Conservation (phyloP, 148 eudicot genomes). For the Persicaria maculosa region DNA sequence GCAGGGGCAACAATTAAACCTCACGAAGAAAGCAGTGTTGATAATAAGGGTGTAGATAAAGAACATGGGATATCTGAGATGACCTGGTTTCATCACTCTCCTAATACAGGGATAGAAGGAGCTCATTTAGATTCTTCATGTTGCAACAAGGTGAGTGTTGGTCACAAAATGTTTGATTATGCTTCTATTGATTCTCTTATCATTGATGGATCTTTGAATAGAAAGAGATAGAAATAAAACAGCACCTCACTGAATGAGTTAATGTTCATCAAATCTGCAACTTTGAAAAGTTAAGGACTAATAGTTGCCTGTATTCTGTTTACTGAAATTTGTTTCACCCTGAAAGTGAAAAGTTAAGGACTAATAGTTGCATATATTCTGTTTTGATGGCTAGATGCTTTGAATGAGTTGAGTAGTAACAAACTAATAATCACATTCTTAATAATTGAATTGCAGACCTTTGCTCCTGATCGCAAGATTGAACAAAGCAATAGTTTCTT, state of each 20-base stretch:
- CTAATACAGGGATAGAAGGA: not conserved
- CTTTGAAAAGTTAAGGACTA: not conserved
- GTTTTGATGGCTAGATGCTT: constrained; percentile 1
- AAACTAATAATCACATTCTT: not conserved
- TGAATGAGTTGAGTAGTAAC: not conserved
- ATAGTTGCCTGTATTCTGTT: not conserved
- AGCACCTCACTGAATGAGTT: not conserved
- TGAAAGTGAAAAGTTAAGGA: not conserved
- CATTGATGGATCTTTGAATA: not conserved
- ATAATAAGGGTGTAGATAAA: not conserved
- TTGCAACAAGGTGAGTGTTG: not conserved
- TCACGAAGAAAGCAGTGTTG: not conserved
- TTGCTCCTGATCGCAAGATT: constrained; percentile 16
- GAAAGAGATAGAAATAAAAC: not conserved
- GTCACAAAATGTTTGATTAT: not conserved
- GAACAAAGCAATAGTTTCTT: constrained; percentile 28
- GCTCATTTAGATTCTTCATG: not conserved
- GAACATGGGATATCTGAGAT: constrained; percentile 1
- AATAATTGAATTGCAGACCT: constrained; percentile 5
- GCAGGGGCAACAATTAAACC: not conserved
- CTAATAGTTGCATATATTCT: not conserved
- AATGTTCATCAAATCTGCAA: not conserved
- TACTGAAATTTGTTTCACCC: constrained; percentile 4
- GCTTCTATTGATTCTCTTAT: not conserved
- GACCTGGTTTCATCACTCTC: not conserved